These are phyloP conservation scores for Coix lacrymajobi DNA, from an alignment of 176 grass and related monocot species.

Conservation along the genomic window DNA sequence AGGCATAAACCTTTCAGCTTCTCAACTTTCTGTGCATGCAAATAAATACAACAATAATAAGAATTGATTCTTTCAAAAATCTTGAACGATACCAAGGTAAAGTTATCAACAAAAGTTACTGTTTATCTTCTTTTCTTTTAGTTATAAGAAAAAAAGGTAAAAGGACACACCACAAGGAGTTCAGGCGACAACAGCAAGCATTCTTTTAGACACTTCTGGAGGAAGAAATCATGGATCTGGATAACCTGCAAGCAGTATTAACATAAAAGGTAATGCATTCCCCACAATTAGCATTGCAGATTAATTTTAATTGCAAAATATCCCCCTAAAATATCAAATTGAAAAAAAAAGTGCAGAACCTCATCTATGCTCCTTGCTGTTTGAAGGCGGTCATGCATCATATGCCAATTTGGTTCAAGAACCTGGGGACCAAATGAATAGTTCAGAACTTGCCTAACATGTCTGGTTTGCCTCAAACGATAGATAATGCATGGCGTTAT, in stretches of 20 bases:
- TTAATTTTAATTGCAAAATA: neutral
- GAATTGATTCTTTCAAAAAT: neutral
- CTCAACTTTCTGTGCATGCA: slow-evolving; percentile 75
- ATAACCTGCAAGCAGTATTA: slow-evolving; percentile 77
- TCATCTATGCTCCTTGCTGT: slow-evolving; percentile 96
- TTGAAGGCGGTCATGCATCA: slow-evolving; percentile 76
- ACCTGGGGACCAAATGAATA: slow-evolving; percentile 41
- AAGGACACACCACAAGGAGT: slow-evolving; percentile 61
- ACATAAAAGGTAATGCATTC: slow-evolving; percentile 14
- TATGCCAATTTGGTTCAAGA: slow-evolving; percentile 98
- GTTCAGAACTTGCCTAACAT: neutral
- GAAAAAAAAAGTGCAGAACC: slow-evolving; percentile 36
- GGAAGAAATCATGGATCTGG: slow-evolving; percentile 91
- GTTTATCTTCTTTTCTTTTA: neutral
- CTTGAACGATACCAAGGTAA: neutral
- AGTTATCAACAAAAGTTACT: neutral
- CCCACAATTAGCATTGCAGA: neutral
- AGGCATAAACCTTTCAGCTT: slow-evolving; percentile 86
- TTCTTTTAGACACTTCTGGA: slow-evolving; percentile 98
- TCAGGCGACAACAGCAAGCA: slow-evolving; percentile 92
- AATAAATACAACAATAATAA: slow-evolving; percentile 16
- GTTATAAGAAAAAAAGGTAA: neutral
- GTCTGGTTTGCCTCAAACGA: neutral
- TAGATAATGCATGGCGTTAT: neutral
- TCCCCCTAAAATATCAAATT: neutral